Evolutionary conservation across 139 green algal genomes (phyloP), one percentile per base, ranked within the genome.

Genomic region (Gonium pectorale): DNA sequence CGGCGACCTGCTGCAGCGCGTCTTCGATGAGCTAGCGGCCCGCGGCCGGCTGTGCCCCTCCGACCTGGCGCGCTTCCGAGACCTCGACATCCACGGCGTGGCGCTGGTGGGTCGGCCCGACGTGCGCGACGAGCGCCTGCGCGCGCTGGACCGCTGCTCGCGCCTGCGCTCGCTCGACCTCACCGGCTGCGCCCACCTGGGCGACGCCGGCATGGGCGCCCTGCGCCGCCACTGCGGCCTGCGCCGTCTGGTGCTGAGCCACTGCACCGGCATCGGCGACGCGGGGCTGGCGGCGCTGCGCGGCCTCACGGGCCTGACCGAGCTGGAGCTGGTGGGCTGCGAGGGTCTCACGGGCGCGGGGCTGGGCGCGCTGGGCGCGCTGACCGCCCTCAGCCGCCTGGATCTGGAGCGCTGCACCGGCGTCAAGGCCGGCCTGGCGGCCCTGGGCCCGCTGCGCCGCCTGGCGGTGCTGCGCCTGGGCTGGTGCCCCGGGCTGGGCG

Each of bases 371-470:
- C 46, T 85, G 79, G 63, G 15, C 26, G 64, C 35, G 0, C 46
- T 77, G 35, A 85, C 33, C 1, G 29, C 8, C 9, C 63, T 85
- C 29, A 35, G 26, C 26, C 52, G 54, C 1, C 79, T 85, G 46
- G 79, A 85, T 5, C 79, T 85, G 79, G 79, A 77, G 49, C 46
- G 44, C 46, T 85, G 79, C 64, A 38, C 43, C 1, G 37, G 2
- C 1, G 19, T 85, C 64, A 85, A 85, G 79, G 79, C 64, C 33
- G 79, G 79, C 29, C 79, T 84, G 62, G 62, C 74, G 63, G 62
- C 74, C 62, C 78, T 85, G 79, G 26, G 26, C 35, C 1, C 4
- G 2, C 64, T 85, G 64, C 64, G 49, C 21, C 64, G 31, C 0
- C 79, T 85, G 64, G 2, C 66, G 40, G 19, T 13, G 26, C 64